phyloP scores from a whole-genome alignment of 495 filamentous ascomycete genomes.

The Entonaema liquescens region DNA sequence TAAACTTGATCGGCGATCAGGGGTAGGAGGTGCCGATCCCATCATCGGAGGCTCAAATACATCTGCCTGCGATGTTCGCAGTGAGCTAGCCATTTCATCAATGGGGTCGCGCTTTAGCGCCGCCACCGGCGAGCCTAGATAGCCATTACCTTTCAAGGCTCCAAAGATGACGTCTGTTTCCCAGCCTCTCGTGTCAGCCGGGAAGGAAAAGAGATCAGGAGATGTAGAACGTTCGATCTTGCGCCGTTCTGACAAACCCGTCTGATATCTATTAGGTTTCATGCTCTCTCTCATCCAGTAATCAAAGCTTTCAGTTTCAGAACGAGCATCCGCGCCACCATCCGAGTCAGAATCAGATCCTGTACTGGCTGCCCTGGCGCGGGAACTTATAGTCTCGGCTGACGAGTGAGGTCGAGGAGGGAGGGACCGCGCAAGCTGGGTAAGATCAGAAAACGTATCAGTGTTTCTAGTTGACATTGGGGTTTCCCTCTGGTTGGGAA shows the following conservation, averaged over 20 bases:
- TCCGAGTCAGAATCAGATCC: conserved; percentile 48
- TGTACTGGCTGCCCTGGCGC: conserved; percentile 48
- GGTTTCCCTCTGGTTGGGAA: conserved; percentile 37
- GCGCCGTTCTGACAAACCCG: conserved; percentile 39
- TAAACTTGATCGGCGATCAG: conserved; percentile 56
- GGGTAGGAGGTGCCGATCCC: conserved; percentile 45
- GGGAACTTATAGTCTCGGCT: conserved; percentile 43
- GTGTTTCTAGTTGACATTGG: conserved; percentile 15
- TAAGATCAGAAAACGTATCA: conserved; percentile 32
- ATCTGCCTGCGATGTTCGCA: conserved; percentile 39
- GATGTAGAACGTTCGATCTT: conserved; percentile 42
- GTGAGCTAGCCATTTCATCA: conserved; percentile 49
- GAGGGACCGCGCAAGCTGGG: conserved; percentile 39
- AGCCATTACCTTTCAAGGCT: conserved; percentile 47
- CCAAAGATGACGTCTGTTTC: conserved; percentile 56
- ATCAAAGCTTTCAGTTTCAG: conserved; percentile 52
- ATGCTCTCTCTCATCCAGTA: conserved; percentile 57
- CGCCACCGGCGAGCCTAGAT: conserved; percentile 42
- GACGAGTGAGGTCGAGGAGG: conserved; percentile 46
- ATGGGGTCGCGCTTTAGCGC: conserved; percentile 50
- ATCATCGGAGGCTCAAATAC: conserved; percentile 38
- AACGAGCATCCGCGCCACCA: conserved; percentile 46
- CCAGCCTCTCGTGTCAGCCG: conserved; percentile 49
- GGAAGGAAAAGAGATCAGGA: conserved; percentile 59
- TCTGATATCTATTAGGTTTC: conserved; percentile 45